A percentile compares a stretch with the other conserved stretches of the same genome.
phyloP scores from a whole-genome alignment of 352 stramenopile genomes.

The Globisporangium nodosum region DNA sequence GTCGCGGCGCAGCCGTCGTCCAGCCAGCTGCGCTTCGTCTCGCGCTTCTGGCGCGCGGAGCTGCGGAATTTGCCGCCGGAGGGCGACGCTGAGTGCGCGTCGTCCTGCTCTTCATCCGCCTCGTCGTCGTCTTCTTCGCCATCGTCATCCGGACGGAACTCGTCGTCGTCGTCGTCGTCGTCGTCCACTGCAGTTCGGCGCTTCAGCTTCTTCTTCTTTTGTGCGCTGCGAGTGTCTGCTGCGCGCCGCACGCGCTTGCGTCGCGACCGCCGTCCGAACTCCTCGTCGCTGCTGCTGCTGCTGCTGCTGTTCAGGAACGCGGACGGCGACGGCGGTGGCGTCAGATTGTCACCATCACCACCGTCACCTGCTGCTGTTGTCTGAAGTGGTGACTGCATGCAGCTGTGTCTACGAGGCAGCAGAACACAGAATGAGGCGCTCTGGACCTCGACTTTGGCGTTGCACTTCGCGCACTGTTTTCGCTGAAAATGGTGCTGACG shows the following conservation, averaged over 20 bases:
- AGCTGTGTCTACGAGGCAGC: no score
- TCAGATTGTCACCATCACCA: neutral
- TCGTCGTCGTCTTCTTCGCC: slow-evolving; percentile 10
- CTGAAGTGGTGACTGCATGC: neutral
- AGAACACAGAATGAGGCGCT: neutral
- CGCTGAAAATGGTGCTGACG: no score
- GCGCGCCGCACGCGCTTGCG: slow-evolving; percentile 4
- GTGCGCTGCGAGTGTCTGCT: neutral
- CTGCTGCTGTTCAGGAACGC: neutral
- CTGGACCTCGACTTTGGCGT: neutral
- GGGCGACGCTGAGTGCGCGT: neutral
- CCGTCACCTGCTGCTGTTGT: neutral
- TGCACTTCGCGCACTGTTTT: neutral
- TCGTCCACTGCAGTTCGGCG: neutral
- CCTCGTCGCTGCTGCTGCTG: slow-evolving; percentile 1
- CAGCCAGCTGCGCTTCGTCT: slow-evolving; percentile 20
- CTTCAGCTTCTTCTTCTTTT: slow-evolving; percentile 2
- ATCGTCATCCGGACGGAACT: neutral
- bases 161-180: neutral
- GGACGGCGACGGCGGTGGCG: slow-evolving; percentile 11
- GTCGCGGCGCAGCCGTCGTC: slow-evolving; percentile 32
- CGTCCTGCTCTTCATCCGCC: neutral
- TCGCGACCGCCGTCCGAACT: slow-evolving; percentile 2
- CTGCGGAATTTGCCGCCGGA: slow-evolving; percentile 6
- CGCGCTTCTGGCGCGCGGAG: slow-evolving; percentile 13